phyloP scores from a whole-genome alignment of 495 filamentous ascomycete species.

The Penicillium paxilli region DNA sequence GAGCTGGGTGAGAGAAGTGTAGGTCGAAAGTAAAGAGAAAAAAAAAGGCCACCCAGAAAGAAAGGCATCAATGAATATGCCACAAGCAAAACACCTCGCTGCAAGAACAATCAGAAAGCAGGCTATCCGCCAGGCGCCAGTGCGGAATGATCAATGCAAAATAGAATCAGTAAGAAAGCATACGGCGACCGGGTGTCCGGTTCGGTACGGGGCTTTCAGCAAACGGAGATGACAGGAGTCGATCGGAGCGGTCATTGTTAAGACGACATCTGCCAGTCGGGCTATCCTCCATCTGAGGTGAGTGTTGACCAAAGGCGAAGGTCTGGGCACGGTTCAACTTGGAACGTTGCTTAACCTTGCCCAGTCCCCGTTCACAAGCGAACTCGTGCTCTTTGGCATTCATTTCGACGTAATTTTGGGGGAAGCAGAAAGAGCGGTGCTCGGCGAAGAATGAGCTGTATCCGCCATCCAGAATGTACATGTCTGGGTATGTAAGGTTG shows the following conservation, averaged over 20 bases:
- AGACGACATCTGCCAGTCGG: slow-evolving; percentile 66
- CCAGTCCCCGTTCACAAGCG: slow-evolving; percentile 92
- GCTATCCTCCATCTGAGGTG: slow-evolving; percentile 70
- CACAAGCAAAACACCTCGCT: slow-evolving; percentile 25
- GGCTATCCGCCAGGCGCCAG: slow-evolving; percentile 17
- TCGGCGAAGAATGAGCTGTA: slow-evolving; percentile 89
- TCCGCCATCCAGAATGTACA: slow-evolving; percentile 95
- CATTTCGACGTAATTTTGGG: slow-evolving; percentile 97
- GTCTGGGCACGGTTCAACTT: slow-evolving; percentile 88
- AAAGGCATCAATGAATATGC: slow-evolving; percentile 12
- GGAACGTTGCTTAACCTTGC: slow-evolving; percentile 77
- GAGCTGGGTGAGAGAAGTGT: background rate
- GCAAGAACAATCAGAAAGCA: slow-evolving; percentile 20
- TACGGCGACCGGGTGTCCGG: slow-evolving; percentile 62
- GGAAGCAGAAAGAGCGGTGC: slow-evolving; percentile 77
- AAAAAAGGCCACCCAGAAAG: background rate
- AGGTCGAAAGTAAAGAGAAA: slow-evolving; percentile 1
- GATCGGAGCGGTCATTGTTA: slow-evolving; percentile 30
- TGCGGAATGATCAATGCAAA: slow-evolving; percentile 9
- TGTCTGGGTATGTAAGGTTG: slow-evolving; percentile 84
- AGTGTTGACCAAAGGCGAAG: slow-evolving; percentile 82
- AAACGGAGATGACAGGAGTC: slow-evolving; percentile 51
- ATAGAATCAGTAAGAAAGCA: slow-evolving; percentile 64
- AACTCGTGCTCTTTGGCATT: slow-evolving; percentile 80
- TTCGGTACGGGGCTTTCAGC: slow-evolving; percentile 51